Evolutionary conservation across 768 basidiomycete species (phyloP), one percentile per base, ranked within the genome.

Genomic region (Xerocomus brunneocitrinus): DNA sequence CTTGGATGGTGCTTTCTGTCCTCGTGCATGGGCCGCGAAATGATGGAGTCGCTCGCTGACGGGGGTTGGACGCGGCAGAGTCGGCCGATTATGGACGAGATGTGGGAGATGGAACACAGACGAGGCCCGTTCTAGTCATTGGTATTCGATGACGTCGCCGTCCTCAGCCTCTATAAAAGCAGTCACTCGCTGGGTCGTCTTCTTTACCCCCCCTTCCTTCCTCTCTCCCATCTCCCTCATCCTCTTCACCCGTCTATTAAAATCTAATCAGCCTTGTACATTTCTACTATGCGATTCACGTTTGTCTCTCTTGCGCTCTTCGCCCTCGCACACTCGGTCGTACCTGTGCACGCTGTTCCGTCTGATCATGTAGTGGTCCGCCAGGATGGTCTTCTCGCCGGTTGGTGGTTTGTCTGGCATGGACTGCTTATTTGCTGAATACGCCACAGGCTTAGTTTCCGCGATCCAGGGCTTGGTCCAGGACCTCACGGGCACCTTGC

Each of bases 1-100:
- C 61, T 86, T 7, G 75, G 76, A 39, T 85, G 85, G 82, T 88
- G 85, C 62, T 67, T 85, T 54, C 67, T 87, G 47, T 84, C 84
- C 32, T 86, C 84, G 7, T 85, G 85, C 70, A 65, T 87, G 53
- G 85, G 85, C 25, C 49, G 31, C 49, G 49, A 50, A 14, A 35
- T 50, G 24, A 16, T 42, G 28, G 69, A 67, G 28, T 65, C 71
- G n/a, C 56, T 82, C 24, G 70, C 72, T 31, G 74, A 74, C 82
- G 80, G 32, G 30, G 25, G 25, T 36, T 73, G 53, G 54, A 69
- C 30, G 59, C 67, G 68, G 48, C 74, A 71, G 19, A 19, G 19
- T 53, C 74, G 72, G 46, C 73, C 71, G 32, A 68, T 74, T 31
- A 76, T 72, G 31, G 77, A 79, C 43, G 72, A 75, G 55, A 67